Evolutionary conservation across 1,139 yeast genomes (phyloP).

Genomic region (Pichia sp.): DNA sequence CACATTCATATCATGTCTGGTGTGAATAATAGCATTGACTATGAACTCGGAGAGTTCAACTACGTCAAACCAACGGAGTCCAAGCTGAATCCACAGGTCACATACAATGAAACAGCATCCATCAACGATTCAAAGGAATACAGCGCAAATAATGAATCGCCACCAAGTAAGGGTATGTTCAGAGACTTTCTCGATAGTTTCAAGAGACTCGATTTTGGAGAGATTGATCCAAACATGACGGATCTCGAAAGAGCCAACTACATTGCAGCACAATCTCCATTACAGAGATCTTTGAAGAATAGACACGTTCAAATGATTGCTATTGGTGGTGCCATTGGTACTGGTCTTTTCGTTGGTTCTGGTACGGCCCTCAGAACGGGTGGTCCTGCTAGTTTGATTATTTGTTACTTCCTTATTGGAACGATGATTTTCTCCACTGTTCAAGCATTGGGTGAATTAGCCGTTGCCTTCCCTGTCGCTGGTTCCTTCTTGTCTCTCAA

Average conservation of each 20-base stretch:
- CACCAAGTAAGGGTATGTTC: constrained; percentile 8
- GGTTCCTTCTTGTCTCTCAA: constrained; percentile 61
- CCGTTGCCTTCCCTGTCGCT: constrained; percentile 55
- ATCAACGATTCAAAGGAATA: too few species aligned
- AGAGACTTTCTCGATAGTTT: constrained; percentile 14
- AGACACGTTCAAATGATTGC: constrained; percentile 75
- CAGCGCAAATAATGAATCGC: constrained; percentile 16
- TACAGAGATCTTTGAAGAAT: constrained; percentile 49
- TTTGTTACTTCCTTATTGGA: constrained; percentile 41
- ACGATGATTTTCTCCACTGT: constrained; percentile 53
- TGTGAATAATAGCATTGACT: too few species aligned
- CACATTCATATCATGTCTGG: too few species aligned
- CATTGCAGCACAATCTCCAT: constrained; percentile 56
- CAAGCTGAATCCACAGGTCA: not conserved
- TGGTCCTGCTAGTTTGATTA: constrained; percentile 58
- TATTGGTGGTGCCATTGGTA: constrained; percentile 80
- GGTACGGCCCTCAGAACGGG: constrained; percentile 54
- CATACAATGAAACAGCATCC: too few species aligned
- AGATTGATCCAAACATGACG: constrained; percentile 17
- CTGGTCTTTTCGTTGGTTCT: constrained; percentile 49
- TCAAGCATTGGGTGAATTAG: constrained; percentile 60
- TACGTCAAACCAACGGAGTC: too few species aligned
- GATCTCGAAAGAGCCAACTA: constrained; percentile 50
- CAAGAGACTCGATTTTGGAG: constrained; percentile 10
- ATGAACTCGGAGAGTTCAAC: too few species aligned